Evolutionary conservation across 768 basidiomycete genomes (phyloP).

Genomic region (Hirschioporus abietinus): DNA sequence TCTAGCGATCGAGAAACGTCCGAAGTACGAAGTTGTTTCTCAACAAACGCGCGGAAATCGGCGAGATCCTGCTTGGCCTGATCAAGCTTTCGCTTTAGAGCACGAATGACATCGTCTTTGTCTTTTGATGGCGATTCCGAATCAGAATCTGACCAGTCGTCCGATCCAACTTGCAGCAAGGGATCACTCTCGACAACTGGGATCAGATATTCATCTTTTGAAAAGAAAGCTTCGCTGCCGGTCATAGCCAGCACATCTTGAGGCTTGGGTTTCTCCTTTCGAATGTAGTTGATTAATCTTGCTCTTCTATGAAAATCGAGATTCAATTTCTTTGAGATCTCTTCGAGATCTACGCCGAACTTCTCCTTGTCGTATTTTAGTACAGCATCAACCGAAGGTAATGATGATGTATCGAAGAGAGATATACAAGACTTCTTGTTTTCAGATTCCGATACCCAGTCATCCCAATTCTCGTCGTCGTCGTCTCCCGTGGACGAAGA

Average conservation of each 20-base stretch:
- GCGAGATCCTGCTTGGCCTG: conserved; percentile 52
- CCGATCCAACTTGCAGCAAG: conserved; percentile 68
- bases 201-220: conserved; percentile 73
- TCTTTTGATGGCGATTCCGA: conserved; percentile 23
- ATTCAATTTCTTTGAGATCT: conserved; percentile 50
- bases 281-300: conserved; percentile 82
- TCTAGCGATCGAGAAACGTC: conserved; percentile 41
- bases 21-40: conserved; percentile 34
- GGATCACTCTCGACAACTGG: conserved; percentile 86
- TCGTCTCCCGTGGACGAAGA: conserved; percentile 13
- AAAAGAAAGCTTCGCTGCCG: conserved; percentile 58
- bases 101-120: conserved; percentile 41
- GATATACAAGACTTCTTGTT: conserved; percentile 54
- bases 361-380: conserved; percentile 53
- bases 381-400: conserved; percentile 55
- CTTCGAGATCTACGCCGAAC: conserved; percentile 60
- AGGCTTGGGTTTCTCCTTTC: conserved; percentile 57
- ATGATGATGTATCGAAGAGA: conserved; percentile 64
- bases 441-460: conserved; percentile 72
- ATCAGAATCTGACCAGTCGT: conserved; percentile 54
- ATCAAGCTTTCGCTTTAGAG: conserved; percentile 58
- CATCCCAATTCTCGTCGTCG: conserved; percentile 68
- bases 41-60: conserved; percentile 57
- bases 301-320: conserved; percentile 77
- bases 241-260: conserved; percentile 40